phyloP scores from a whole-genome alignment of 202 grass and related monocot genomes.

The Elaeis oleifera region DNA sequence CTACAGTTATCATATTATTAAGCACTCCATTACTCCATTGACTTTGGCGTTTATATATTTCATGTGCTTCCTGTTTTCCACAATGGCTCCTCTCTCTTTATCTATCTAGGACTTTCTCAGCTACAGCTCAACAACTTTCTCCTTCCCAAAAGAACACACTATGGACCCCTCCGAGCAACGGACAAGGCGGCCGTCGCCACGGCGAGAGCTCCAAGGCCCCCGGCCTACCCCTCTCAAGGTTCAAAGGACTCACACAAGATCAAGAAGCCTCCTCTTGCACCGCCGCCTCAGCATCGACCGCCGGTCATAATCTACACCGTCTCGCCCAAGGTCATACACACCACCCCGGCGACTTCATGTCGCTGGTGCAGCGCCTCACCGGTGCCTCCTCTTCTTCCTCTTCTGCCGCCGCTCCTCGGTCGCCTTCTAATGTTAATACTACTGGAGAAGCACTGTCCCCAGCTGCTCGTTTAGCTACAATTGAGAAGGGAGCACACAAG shows the following conservation, averaged over 20 bases:
- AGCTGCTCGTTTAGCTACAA: constrained; percentile 51
- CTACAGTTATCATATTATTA: too few relatives aligned
- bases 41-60: too few relatives aligned
- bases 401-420: background rate
- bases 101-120: too few relatives aligned
- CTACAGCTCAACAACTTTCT: too few relatives aligned
- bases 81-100: too few relatives aligned
- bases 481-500: constrained; percentile 29
- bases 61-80: too few relatives aligned
- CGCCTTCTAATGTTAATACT: background rate
- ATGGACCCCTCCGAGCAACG: too few relatives aligned
- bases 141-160: too few relatives aligned
- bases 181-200: constrained; percentile 3
- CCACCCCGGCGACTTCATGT: constrained; percentile 71
- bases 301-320: constrained; percentile 81
- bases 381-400: constrained; percentile 18
- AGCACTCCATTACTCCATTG: too few relatives aligned
- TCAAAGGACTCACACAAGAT: constrained; percentile 48
- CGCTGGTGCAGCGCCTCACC: constrained; percentile 90
- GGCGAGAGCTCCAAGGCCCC: constrained; percentile 59
- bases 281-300: constrained; percentile 27
- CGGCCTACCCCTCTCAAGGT: constrained; percentile 71
- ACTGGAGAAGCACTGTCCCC: constrained; percentile 22
- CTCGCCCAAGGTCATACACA: constrained; percentile 83
- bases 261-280: constrained; percentile 35